These are phyloP conservation scores for Monilinia fructicola DNA, from an alignment of 2,329 filamentous ascomycete genomes.

Conservation along the genomic window DNA sequence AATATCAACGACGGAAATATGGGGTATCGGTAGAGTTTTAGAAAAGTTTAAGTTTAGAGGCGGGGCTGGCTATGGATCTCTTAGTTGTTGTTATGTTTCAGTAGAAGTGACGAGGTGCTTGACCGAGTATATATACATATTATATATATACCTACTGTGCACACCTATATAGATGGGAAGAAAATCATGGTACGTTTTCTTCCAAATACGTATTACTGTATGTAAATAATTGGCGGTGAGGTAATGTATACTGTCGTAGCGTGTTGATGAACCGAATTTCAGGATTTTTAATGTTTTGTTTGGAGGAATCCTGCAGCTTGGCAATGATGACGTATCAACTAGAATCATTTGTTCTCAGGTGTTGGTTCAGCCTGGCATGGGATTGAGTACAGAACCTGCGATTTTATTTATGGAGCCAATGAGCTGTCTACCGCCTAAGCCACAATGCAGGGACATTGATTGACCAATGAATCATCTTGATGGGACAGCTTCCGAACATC, in stretches of 20 bases:
- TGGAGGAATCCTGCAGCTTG: slow-evolving; percentile 8
- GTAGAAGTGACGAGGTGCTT: slow-evolving; percentile 6
- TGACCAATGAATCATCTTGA: background rate
- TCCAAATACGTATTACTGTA: background rate
- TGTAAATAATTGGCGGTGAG: slow-evolving; percentile 19
- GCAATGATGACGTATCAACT: slow-evolving; percentile 15
- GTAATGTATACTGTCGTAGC: background rate
- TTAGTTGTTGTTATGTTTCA: slow-evolving; percentile 21
- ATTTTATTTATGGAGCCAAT: slow-evolving; percentile 17
- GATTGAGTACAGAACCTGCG: background rate
- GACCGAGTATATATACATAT: slow-evolving; percentile 24
- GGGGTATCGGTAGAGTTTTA: background rate
- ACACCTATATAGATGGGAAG: too few species aligned
- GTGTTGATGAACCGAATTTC: background rate
- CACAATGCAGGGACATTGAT: background rate
- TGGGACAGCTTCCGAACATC: background rate
- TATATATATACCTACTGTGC: slow-evolving; percentile 6
- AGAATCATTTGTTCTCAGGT: background rate
- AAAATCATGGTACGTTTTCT: too few species aligned
- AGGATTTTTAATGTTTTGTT: slow-evolving; percentile 3
- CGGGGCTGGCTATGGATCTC: background rate
- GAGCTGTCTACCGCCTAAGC: slow-evolving; percentile 13
- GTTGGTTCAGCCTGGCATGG: background rate
- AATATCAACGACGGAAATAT: slow-evolving; percentile 4
- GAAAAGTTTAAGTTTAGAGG: background rate